These are phyloP conservation scores for Tolypocladium sp. DNA, from an alignment of 2,329 filamentous ascomycete genomes.

Conservation along the genomic window DNA sequence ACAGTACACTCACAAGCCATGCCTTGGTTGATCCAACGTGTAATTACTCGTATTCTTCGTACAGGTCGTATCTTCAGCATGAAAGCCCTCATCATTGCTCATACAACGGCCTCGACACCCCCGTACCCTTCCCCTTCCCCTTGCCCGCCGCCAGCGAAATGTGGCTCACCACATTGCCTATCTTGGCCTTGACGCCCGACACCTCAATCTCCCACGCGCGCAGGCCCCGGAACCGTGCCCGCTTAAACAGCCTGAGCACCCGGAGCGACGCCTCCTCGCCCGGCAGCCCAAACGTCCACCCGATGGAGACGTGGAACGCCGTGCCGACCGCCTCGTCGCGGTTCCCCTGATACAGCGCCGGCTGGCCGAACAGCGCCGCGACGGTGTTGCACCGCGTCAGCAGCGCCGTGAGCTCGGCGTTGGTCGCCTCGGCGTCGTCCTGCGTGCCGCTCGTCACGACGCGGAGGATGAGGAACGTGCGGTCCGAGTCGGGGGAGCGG, in stretches of 20 bases:
- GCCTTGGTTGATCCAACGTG: too few relatives aligned
- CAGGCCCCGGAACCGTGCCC: slow-evolving; percentile 18
- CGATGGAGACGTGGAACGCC: slow-evolving; percentile 82
- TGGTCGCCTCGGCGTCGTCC: slow-evolving; percentile 18
- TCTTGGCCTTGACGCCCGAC: slow-evolving; percentile 60
- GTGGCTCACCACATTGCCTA: slow-evolving; percentile 59
- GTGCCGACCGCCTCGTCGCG: slow-evolving; percentile 12
- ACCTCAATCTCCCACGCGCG: slow-evolving; percentile 41
- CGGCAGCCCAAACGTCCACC: slow-evolving; percentile 62
- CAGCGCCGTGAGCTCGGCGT: slow-evolving; percentile 51
- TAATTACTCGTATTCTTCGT: too few relatives aligned
- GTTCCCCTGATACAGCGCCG: slow-evolving; percentile 53
- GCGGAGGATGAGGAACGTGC: slow-evolving; percentile 77
- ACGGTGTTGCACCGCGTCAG: slow-evolving; percentile 58
- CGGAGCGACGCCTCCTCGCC: slow-evolving; percentile 24
- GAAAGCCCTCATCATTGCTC: not conserved
- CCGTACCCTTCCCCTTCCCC: too few relatives aligned
- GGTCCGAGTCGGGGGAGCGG: slow-evolving; percentile 47
- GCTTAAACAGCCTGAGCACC: slow-evolving; percentile 14
- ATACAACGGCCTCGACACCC: not conserved
- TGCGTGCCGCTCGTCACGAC: slow-evolving; percentile 29
- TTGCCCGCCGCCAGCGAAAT: slow-evolving; percentile 24
- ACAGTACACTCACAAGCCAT: too few relatives aligned
- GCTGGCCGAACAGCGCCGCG: slow-evolving; percentile 53
- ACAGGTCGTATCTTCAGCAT: too few relatives aligned